phyloP scores from a whole-genome alignment of 2,329 filamentous ascomycete species.

The Paracorniculantispora psalliotae region DNA sequence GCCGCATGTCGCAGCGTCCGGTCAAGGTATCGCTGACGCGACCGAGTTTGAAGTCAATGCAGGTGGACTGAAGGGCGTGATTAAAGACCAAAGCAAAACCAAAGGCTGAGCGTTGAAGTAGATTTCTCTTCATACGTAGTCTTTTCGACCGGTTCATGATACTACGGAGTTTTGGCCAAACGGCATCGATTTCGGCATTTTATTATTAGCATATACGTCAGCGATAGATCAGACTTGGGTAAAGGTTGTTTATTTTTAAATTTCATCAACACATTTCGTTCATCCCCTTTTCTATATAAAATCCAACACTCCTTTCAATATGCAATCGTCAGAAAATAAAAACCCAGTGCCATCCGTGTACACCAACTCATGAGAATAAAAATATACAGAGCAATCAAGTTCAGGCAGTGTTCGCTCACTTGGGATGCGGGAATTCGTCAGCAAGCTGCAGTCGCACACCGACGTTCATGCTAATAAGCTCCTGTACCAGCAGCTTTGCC shows the following conservation, averaged over 20 bases:
- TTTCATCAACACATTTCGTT: slow-evolving; percentile 3
- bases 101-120: background rate
- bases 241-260: slow-evolving; percentile 1
- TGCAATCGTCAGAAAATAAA: background rate
- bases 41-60: slow-evolving; percentile 72
- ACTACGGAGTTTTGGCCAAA: background rate
- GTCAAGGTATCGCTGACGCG: slow-evolving; percentile 44
- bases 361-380: slow-evolving; percentile 15
- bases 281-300: background rate
- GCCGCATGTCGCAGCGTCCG: slow-evolving; percentile 59
- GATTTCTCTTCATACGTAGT: background rate
- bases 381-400: slow-evolving; percentile 10
- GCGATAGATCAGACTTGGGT: background rate
- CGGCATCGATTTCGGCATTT: background rate
- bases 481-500: slow-evolving; percentile 91
- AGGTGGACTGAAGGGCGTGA: slow-evolving; percentile 48
- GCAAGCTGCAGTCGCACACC: slow-evolving; percentile 83
- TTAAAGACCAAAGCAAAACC: slow-evolving; percentile 13
- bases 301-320: slow-evolving; percentile 4
- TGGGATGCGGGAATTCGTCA: slow-evolving; percentile 80
- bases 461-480: slow-evolving; percentile 98
- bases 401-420: slow-evolving; percentile 19
- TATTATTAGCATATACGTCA: background rate
- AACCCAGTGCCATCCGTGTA: background rate
- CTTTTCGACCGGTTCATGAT: background rate